Evolutionary conservation across 352 stramenopile species (phyloP).

Genomic region (Pythium oligandrum): DNA sequence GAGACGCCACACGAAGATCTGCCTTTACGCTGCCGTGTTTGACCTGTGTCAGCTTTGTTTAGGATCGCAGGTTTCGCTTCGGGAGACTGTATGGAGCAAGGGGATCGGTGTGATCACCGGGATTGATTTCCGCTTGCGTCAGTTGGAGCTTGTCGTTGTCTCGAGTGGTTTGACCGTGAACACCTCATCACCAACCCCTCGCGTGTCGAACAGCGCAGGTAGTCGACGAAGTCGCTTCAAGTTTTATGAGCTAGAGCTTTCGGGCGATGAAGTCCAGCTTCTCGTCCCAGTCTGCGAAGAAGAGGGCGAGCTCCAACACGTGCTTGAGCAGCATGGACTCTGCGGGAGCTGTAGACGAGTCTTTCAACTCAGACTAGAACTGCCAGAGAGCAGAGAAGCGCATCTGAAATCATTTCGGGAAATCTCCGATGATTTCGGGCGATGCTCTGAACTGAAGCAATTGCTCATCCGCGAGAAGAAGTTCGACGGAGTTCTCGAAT

Average conservation of each 20-base stretch:
- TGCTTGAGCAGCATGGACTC: conserved; percentile 32
- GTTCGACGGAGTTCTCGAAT: conserved; percentile 25
- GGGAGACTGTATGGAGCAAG: too few relatives aligned
- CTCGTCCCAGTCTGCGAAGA: conserved; percentile 21
- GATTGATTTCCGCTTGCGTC: too few relatives aligned
- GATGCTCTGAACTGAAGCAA: conserved; percentile 24
- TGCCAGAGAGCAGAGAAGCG: conserved; percentile 17
- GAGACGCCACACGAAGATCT: too few relatives aligned
- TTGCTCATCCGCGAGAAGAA: conserved; percentile 26
- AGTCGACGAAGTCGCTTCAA: conserved; percentile 1
- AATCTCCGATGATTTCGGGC: conserved; percentile 15
- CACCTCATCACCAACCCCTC: too few relatives aligned
- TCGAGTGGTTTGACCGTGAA: too few relatives aligned
- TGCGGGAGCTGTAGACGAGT: conserved; percentile 43
- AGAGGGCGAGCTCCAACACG: conserved; percentile 8
- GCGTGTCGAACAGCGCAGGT: too few relatives aligned
- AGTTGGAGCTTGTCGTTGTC: too few relatives aligned
- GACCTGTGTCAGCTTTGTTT: too few relatives aligned
- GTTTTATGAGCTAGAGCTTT: conserved; percentile 27
- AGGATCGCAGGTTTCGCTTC: too few relatives aligned
- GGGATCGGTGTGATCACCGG: too few relatives aligned
- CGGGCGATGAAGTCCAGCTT: conserved; percentile 22
- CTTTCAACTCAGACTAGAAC: conserved; percentile 34
- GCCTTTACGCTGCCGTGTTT: too few relatives aligned
- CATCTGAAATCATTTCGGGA: conserved; percentile 21